phyloP scores from a whole-genome alignment of 1,284 basidiomycete species.

The Cryptococcus sp. region DNA sequence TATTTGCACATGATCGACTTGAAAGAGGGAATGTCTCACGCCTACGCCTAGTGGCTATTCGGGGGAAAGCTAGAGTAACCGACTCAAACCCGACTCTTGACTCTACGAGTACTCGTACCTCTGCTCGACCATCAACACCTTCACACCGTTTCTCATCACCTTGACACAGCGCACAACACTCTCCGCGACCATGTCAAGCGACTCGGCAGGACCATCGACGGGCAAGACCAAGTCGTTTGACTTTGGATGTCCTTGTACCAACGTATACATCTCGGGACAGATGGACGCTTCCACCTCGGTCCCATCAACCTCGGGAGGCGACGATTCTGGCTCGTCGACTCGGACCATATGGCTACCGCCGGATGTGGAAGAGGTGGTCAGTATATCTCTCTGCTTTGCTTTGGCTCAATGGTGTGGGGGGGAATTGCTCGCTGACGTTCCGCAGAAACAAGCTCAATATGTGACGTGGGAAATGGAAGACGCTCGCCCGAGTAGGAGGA shows the following conservation, averaged over 20 bases:
- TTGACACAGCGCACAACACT: not conserved
- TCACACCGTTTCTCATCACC: not conserved
- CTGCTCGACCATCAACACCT: not conserved
- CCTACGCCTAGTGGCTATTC: not conserved
- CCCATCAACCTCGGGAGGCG: not conserved
- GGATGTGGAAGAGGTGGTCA: no score
- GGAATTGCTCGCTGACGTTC: no score
- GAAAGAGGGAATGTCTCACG: no score
- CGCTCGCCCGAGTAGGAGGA: not conserved
- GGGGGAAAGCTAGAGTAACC: not conserved
- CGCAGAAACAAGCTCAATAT: conserved; percentile 21
- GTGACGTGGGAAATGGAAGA: conserved; percentile 21
- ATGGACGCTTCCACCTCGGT: not conserved
- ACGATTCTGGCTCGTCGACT: no score
- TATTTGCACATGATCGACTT: no score
- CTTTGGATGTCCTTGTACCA: conserved; percentile 33
- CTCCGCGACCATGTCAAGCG: not conserved
- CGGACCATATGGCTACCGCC: no score
- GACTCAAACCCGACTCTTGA: not conserved
- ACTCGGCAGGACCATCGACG: not conserved
- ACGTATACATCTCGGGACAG: conserved; percentile 22
- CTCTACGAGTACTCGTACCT: no score
- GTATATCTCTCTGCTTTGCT: no score
- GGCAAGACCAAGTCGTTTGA: conserved; percentile 9
- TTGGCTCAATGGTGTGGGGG: no score